Evolutionary conservation across 306 rosid species (phyloP), one percentile per base, ranked within the genome.

Genomic region (Nissolia schottii): DNA sequence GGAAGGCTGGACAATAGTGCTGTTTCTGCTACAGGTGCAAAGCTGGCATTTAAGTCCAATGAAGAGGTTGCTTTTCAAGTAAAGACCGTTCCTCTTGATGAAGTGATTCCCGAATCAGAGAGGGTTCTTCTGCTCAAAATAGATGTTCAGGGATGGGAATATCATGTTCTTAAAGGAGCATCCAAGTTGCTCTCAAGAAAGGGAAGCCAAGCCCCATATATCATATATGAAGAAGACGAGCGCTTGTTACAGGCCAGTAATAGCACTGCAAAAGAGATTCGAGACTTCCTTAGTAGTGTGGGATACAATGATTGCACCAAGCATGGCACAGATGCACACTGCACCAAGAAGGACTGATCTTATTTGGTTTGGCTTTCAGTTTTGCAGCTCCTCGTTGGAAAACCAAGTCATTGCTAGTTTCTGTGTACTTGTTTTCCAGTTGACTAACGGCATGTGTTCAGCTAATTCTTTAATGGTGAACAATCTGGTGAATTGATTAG

Each of bases 1-100:
- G 97, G 99, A 32, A 88, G 97, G 82, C 89, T 91, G 65, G 99
- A 95, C 92, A 95, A 95, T 56, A 91, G 97, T 83, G 99, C 99
- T 32, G 87, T 95, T 63, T 95, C 99, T 58, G 97, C 97, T 23
- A 74, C 90, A 15, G 99, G 99, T 24, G 99, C 99, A 75, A 91
- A 84, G 87, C 0, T 95, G 87, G 99, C 97, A 31, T 95, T 95
- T 67, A 92, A 91, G 79, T 89, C 97, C 24, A 91, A 91, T 53
- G 96, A 95, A 79, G 99, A 91, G 83, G 62, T 91, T 73, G 96
- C 84, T 65, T 77, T 95, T 76, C 89, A 91, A 83, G 96, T 95
- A 23, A 83, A 77, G 62, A 82, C 99, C 34, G 68, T 91, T 31
- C 99, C 96, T 27, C 93, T 91, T 29, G 93, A 95, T 58, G 89